Base-by-base conservation (phyloP, 2,329 filamentous ascomycete species). In the Magnaporthales sp. region DNA sequence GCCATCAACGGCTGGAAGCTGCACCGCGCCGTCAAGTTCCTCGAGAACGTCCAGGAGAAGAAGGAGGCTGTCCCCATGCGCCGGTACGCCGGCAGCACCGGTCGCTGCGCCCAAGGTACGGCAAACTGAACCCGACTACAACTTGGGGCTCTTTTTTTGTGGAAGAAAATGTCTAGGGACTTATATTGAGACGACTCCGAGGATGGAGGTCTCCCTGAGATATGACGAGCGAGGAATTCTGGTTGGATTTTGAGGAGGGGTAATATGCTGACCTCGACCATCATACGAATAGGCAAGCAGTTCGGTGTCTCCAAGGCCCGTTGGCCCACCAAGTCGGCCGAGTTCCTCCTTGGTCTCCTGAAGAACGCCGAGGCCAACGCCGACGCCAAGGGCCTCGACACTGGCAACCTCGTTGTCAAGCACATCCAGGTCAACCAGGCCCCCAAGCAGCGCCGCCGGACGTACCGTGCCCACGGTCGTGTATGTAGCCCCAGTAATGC, bases 361-460 rank as follows among this genome's bases (percentile, higher is more conserved):
- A 95, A 93, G 89, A 97, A 97, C 84, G 93, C 93, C 74, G 93
- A 96, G 87, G 89, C 93, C 85, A 97, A 97, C 83, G 93, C 93
- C 80, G 93, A 97, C 77, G 91, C 91, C 82, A 97, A 97, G 88
- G 93, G 93, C 77, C 92, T 97, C 78, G 93, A 99, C 84, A 98
- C 93, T 79, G 90, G 89, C 84, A 96, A 96, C 88, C 87, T 99
- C 79, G 84, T 98, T 80, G 91, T 99, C 85, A 97, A 97, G 92
- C 96, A 97, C 91, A 99, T 99, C 85, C 95, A 99, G 87, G 95
- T 99, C 88, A 99, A 99, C 92, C 95, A 99, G 88, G 96, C 95
- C 76, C 95, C 95, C 78, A 98, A 98, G 91, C 94, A 98, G 88
- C 90, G 95, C 81, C 89, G 95, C 85, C 91, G 95, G 83, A 99